Conservation (phyloP, 441 rosid genomes). For the Flueggea neowawraea region DNA sequence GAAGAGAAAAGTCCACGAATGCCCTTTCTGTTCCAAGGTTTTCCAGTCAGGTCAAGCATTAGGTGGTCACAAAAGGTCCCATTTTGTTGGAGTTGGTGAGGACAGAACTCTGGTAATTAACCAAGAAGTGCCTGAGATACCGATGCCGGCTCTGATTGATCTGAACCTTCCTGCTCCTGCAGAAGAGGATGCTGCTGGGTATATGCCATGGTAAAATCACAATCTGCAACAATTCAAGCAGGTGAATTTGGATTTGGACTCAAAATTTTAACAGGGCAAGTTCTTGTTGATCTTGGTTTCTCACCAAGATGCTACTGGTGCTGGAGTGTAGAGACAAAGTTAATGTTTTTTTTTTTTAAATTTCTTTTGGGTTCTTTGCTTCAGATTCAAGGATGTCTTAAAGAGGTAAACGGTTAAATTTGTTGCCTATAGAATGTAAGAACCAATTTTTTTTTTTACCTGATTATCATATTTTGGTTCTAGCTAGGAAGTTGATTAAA, state of each 20-base stretch:
- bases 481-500: not conserved
- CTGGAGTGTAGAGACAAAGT: constrained; percentile 31
- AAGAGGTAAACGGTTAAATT: constrained; percentile 20
- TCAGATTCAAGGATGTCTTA: constrained; percentile 33
- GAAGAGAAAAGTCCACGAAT: constrained; percentile 59
- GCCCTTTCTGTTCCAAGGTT: constrained; percentile 79
- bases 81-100: constrained; percentile 53
- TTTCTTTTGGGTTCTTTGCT: constrained; percentile 10
- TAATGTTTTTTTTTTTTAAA: constrained; percentile 12
- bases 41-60: constrained; percentile 90
- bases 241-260: constrained; percentile 6
- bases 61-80: constrained; percentile 96
- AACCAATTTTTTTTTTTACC: constrained; percentile 7
- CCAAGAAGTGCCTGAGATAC: constrained; percentile 34
- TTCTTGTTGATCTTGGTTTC: constrained; percentile 7
- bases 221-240: constrained; percentile 7
- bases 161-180: constrained; percentile 65
- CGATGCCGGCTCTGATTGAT: constrained; percentile 48
- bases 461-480: not conserved
- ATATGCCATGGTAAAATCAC: constrained; percentile 29
- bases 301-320: constrained; percentile 16
- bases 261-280: constrained; percentile 3
- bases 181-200: constrained; percentile 40
- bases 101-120: constrained; percentile 50
- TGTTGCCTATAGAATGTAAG: constrained; percentile 22